Conservation (phyloP, 306 rosid genomes). For the Canavalia ensiformis region DNA sequence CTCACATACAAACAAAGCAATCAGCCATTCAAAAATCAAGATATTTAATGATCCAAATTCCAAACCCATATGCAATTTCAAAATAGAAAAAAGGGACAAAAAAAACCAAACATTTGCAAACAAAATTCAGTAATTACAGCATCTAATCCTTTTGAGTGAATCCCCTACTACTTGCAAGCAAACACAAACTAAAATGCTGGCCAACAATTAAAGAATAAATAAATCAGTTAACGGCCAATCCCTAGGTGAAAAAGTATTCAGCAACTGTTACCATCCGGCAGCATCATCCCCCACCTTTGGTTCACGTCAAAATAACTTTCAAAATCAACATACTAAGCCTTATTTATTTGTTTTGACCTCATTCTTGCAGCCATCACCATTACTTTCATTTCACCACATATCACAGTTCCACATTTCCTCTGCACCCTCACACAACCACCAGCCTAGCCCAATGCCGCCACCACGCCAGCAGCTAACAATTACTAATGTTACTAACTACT, state of each 20-base stretch:
- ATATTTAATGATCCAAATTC: constrained; percentile 21
- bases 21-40: constrained; percentile 24
- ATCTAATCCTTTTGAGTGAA: constrained; percentile 23
- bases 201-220: not conserved
- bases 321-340: constrained; percentile 15
- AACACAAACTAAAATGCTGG: constrained; percentile 10
- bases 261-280: constrained; percentile 9
- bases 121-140: not conserved
- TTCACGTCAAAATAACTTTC: not conserved
- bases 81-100: constrained; percentile 17
- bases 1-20: constrained; percentile 42
- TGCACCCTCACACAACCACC: not conserved
- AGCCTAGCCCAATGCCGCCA: constrained; percentile 2
- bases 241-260: not conserved
- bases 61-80: constrained; percentile 13
- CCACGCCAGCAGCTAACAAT: constrained; percentile 8
- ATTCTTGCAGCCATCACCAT: not conserved
- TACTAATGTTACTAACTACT: not conserved
- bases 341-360: not conserved
- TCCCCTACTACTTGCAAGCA: constrained; percentile 1
- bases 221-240: not conserved
- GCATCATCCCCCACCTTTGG: constrained; percentile 20
- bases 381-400: constrained; percentile 13
- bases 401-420: constrained; percentile 36
- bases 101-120: constrained; percentile 17